Evolutionary conservation across 345 rosid genomes (phyloP).

Genomic region (Salix exigua): DNA sequence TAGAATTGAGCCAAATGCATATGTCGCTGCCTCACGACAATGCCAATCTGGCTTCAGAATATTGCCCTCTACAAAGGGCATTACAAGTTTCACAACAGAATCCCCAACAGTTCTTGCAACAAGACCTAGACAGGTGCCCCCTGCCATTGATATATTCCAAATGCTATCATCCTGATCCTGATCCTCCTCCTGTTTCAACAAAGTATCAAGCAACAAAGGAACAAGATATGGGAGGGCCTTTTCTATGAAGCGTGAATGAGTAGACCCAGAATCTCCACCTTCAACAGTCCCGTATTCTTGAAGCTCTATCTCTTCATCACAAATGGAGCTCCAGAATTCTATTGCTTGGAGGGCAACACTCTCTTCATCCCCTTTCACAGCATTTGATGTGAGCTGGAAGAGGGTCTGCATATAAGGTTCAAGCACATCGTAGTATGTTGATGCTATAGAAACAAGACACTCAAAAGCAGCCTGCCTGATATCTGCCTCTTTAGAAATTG

Average conservation of each 20-base stretch:
- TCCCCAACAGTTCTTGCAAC: constrained; percentile 94
- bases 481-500: constrained; percentile 69
- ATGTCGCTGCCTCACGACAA: constrained; percentile 91
- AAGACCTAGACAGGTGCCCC: constrained; percentile 95
- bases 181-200: constrained; percentile 92
- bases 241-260: constrained; percentile 67
- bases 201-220: constrained; percentile 77
- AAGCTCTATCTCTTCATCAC: constrained; percentile 94
- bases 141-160: constrained; percentile 97
- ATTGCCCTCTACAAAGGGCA: constrained; percentile 85
- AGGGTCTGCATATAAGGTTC: constrained; percentile 84
- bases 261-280: constrained; percentile 58
- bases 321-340: constrained; percentile 97
- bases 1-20: constrained; percentile 87
- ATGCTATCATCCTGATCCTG: constrained; percentile 81
- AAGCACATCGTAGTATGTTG: constrained; percentile 76
- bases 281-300: constrained; percentile 69
- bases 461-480: constrained; percentile 92
- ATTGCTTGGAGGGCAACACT: constrained; percentile 89
- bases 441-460: constrained; percentile 93
- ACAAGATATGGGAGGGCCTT: constrained; percentile 74
- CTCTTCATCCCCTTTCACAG: constrained; percentile 83
- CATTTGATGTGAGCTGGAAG: constrained; percentile 83
- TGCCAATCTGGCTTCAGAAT: constrained; percentile 72
- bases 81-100: constrained; percentile 77